Conservation (phyloP, 805 yeast species). For the Pichia heedii region DNA sequence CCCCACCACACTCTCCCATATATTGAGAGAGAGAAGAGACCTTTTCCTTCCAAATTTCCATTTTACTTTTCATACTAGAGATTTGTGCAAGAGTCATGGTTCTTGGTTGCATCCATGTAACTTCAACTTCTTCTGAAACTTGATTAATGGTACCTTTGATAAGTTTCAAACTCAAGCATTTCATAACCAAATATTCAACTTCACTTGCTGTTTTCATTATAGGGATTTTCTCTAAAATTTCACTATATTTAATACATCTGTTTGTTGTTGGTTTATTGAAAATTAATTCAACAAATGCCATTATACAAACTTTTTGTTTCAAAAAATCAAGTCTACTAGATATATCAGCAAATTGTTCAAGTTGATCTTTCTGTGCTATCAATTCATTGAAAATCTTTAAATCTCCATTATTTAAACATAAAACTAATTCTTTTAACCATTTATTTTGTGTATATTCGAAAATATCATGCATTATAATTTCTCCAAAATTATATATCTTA, state of each 20-base stretch:
- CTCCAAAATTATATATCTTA: constrained; percentile 91
- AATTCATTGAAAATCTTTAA: constrained; percentile 51
- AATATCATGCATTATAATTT: constrained; percentile 82
- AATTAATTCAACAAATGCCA: constrained; percentile 83
- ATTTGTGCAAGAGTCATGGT: constrained; percentile 80
- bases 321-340: constrained; percentile 54
- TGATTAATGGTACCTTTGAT: constrained; percentile 89
- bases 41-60: constrained; percentile 68
- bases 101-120: constrained; percentile 95
- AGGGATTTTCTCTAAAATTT: constrained; percentile 61
- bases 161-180: constrained; percentile 76
- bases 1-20: constrained; percentile 53
- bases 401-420: constrained; percentile 71
- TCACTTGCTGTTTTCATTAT: constrained; percentile 51
- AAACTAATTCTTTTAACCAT: constrained; percentile 68
- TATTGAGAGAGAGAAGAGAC: constrained; percentile 57
- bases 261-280: constrained; percentile 67
- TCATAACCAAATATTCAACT: constrained; percentile 87
- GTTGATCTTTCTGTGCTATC: constrained; percentile 3
- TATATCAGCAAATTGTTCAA: constrained; percentile 27
- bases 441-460: constrained; percentile 37
- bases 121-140: constrained; percentile 64
- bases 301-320: constrained; percentile 84
- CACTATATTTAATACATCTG: constrained; percentile 63
- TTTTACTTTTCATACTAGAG: constrained; percentile 59